Percentiles rank a stretch among this genome's conserved stretches.
These are phyloP conservation scores for Phaeosphaeria sp. DNA, from an alignment of 2,329 filamentous ascomycete genomes.

Conservation along the genomic window DNA sequence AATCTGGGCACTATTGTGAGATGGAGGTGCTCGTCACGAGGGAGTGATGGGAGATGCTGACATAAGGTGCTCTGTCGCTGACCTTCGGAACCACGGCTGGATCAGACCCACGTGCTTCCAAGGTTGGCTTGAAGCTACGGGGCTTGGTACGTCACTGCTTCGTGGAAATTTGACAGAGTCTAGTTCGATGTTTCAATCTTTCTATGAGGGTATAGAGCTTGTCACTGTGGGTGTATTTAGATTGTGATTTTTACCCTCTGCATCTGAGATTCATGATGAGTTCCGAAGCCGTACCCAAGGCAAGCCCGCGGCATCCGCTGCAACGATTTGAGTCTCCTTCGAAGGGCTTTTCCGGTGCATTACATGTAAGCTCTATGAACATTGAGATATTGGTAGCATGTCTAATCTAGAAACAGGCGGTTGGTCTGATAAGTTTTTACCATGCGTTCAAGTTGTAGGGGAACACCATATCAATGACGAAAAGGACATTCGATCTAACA, in stretches of 20 bases:
- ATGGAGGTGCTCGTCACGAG: neutral
- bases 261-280: conserved; percentile 15
- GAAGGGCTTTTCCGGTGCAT: conserved; percentile 64
- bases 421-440: conserved; percentile 54
- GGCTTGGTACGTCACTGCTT: conserved; percentile 14
- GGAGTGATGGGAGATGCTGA: neutral
- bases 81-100: neutral
- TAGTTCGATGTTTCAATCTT: neutral
- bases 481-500: conserved; percentile 26
- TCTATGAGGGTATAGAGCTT: neutral
- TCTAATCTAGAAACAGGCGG: conserved; percentile 25
- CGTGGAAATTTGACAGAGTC: neutral
- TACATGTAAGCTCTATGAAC: conserved; percentile 58
- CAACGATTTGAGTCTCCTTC: conserved; percentile 72
- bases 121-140: neutral
- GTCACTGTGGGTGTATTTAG: no score
- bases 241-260: neutral
- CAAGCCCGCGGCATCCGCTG: conserved; percentile 61
- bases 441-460: conserved; percentile 51
- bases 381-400: neutral
- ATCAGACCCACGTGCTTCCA: conserved; percentile 18
- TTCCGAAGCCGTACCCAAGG: conserved; percentile 20
- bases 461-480: no score
- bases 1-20: neutral
- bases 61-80: neutral